A percentile compares a stretch with the other conserved stretches of the same genome.
These are phyloP conservation scores for Phialocephala subalpina DNA, from an alignment of 2,329 filamentous ascomycete genomes.

Conservation along the genomic window DNA sequence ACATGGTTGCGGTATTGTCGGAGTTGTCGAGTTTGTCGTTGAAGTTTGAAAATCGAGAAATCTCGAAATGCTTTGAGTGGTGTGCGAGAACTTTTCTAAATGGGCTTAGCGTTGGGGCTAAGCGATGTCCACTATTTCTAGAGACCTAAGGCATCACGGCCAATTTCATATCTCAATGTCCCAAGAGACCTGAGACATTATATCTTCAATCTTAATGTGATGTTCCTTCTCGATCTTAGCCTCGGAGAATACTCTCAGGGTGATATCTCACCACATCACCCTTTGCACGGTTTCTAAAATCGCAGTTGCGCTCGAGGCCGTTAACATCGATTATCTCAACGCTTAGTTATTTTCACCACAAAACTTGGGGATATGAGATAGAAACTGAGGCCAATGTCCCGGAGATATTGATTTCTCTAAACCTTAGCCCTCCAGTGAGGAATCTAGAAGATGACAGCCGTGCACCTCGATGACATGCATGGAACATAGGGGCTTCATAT, in stretches of 20 bases:
- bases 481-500: not conserved
- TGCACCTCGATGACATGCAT: conserved; percentile 27
- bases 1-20: conserved; percentile 26
- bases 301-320: too few species aligned
- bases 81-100: conserved; percentile 2
- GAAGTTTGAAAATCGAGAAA: conserved; percentile 10
- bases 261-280: too few species aligned
- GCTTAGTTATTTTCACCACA: not conserved
- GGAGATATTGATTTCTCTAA: not conserved
- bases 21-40: conserved; percentile 29
- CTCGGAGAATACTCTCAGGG: too few species aligned
- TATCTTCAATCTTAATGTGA: too few species aligned
- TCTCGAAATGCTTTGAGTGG: not conserved
- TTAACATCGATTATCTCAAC: not conserved
- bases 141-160: not conserved
- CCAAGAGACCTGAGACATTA: too few species aligned
- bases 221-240: too few species aligned
- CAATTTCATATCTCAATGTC: too few species aligned
- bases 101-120: not conserved
- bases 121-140: not conserved
- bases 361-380: not conserved
- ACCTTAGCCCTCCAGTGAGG: not conserved
- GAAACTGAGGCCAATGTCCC: not conserved
- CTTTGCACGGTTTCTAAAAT: too few species aligned
- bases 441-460: not conserved